These are phyloP conservation scores for Microbotryum violaceum DNA, from an alignment of 1,284 basidiomycete species.

Conservation along the genomic window DNA sequence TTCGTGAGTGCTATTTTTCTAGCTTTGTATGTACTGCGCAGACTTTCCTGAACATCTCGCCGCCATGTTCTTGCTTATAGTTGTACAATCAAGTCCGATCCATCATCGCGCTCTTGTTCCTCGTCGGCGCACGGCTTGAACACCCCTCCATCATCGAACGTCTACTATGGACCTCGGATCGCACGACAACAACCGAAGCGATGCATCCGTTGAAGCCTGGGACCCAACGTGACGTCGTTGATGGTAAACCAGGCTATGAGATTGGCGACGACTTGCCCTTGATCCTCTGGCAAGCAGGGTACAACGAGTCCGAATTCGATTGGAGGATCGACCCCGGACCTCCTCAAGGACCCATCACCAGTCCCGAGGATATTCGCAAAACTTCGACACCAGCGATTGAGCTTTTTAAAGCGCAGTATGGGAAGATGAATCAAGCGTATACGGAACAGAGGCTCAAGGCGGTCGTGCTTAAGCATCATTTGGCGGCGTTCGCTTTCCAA, in stretches of 20 bases:
- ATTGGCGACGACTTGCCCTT: conserved; percentile 89
- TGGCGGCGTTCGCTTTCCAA: conserved; percentile 46
- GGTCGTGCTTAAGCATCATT: conserved; percentile 29
- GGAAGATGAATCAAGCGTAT: conserved; percentile 27
- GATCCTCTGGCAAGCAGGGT: conserved; percentile 86
- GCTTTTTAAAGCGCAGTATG: conserved; percentile 19
- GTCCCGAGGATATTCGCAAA: conserved; percentile 37
- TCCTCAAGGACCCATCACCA: conserved; percentile 37
- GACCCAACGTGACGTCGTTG: conserved; percentile 42
- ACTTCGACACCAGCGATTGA: conserved; percentile 27
- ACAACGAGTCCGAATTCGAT: conserved; percentile 55
- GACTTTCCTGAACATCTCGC: conserved; percentile 58
- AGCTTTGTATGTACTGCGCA: background rate
- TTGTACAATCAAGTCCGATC: conserved; percentile 96
- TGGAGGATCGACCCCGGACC: conserved; percentile 63
- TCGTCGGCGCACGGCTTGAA: conserved; percentile 78
- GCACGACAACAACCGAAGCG: conserved; percentile 13
- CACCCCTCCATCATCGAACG: conserved; percentile 60
- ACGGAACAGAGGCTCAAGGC: conserved; percentile 23
- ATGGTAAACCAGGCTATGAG: conserved; percentile 76
- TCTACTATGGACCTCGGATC: conserved; percentile 59
- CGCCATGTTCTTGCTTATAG: conserved; percentile 49
- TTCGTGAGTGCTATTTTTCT: conserved; percentile 17
- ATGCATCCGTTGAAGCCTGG: background rate
- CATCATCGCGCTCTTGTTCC: conserved; percentile 86